Evolutionary conservation across 495 filamentous ascomycete species (phyloP).

Genomic region (Aspergillus ostianus): DNA sequence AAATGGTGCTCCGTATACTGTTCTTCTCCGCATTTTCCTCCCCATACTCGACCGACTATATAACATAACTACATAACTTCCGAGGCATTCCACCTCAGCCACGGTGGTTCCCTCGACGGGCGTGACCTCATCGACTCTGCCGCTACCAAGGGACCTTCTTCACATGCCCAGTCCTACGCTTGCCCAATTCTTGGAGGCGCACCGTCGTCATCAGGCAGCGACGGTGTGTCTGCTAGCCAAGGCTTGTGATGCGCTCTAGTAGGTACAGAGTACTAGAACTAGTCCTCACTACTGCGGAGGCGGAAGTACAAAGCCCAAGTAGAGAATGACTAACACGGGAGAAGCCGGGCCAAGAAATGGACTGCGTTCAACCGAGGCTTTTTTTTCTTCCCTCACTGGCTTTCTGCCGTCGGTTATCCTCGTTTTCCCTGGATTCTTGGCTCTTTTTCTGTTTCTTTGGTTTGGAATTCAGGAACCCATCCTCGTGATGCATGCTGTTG

Average conservation of each 20-base stretch:
- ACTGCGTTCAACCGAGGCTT: constrained; percentile 34
- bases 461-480: too few species aligned
- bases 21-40: too few species aligned
- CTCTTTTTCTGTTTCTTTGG: background rate
- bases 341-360: constrained; percentile 26
- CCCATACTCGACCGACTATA: too few species aligned
- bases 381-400: constrained; percentile 4
- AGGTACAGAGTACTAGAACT: too few species aligned
- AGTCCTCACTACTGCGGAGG: background rate
- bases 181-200: too few species aligned
- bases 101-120: background rate
- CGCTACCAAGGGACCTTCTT: background rate
- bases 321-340: constrained; percentile 16
- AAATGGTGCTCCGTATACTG: too few species aligned
- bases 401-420: background rate
- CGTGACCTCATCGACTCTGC: background rate
- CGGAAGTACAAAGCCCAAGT: too few species aligned
- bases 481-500: too few species aligned
- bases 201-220: background rate
- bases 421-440: background rate
- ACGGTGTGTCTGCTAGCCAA: background rate
- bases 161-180: background rate
- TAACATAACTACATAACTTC: too few species aligned
- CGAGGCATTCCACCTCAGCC: too few species aligned
- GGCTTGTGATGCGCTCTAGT: too few species aligned